A percentile compares a stretch with the other conserved stretches of the same genome.
Conservation (phyloP, 805 yeast species). For the Hemisphaericaspora nanyangensis region DNA sequence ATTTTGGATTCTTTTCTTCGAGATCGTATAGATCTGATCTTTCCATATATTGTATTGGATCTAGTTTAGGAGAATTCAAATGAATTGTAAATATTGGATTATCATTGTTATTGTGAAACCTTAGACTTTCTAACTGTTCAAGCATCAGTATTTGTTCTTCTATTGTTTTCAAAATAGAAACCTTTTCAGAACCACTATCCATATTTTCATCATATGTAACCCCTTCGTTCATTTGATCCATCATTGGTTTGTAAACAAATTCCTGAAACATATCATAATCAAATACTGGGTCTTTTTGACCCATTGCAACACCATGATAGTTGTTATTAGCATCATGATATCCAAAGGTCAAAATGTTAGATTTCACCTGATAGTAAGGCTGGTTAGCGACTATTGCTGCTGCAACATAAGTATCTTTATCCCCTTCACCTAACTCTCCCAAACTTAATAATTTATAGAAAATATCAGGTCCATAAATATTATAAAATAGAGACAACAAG, state of each 20-base stretch:
- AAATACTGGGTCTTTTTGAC: slow-evolving; percentile 25
- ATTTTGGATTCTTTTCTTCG: slow-evolving; percentile 20
- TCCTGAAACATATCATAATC: slow-evolving; percentile 17
- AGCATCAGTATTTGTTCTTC: slow-evolving; percentile 22
- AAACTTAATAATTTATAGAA: slow-evolving; percentile 59
- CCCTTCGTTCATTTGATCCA: not conserved
- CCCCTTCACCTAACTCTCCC: slow-evolving; percentile 44
- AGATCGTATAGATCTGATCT: slow-evolving; percentile 24
- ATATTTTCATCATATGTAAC: not conserved
- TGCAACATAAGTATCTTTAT: slow-evolving; percentile 34
- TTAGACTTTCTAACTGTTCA: slow-evolving; percentile 14
- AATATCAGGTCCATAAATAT: slow-evolving; percentile 56
- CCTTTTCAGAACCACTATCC: not conserved
- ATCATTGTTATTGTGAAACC: slow-evolving; percentile 15
- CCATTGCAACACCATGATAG: slow-evolving; percentile 37
- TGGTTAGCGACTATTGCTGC: slow-evolving; percentile 32
- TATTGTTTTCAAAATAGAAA: slow-evolving; percentile 8
- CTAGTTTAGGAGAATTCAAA: slow-evolving; percentile 35
- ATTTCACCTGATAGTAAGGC: slow-evolving; percentile 39
- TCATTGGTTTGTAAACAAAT: slow-evolving; percentile 5
- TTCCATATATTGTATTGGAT: slow-evolving; percentile 22
- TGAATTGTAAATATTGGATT: slow-evolving; percentile 28
- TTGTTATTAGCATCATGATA: slow-evolving; percentile 19
- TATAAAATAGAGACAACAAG: slow-evolving; percentile 60
- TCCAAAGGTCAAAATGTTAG: slow-evolving; percentile 31